Conservation (phyloP, 2,329 filamentous ascomycete species). For the Balansia obtecta region DNA sequence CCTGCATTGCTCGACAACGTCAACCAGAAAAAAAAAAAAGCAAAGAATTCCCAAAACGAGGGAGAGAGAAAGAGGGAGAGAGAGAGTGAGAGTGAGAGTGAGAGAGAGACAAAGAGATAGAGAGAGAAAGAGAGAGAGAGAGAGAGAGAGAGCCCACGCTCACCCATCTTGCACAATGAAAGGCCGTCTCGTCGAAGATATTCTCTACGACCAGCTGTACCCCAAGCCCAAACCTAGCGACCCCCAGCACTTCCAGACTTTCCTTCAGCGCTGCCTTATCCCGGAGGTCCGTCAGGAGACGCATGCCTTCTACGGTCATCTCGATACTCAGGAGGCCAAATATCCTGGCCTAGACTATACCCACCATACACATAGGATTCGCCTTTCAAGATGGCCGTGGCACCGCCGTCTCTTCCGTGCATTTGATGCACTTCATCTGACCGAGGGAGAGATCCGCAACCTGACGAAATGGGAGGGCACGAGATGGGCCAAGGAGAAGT, state of each 20-base stretch:
- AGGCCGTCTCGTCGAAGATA: slow-evolving; percentile 54
- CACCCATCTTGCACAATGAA: slow-evolving; percentile 43
- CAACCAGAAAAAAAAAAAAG: neutral
- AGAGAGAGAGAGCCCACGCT: too few species aligned
- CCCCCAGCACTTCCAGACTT: slow-evolving; percentile 56
- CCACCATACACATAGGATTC: slow-evolving; percentile 58
- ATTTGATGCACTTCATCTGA: slow-evolving; percentile 58
- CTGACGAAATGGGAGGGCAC: slow-evolving; percentile 77
- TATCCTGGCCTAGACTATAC: slow-evolving; percentile 75
- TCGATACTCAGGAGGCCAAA: slow-evolving; percentile 68
- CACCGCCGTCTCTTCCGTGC: slow-evolving; percentile 65
- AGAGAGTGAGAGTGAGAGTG: too few species aligned
- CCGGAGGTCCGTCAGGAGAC: slow-evolving; percentile 71
- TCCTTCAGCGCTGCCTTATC: slow-evolving; percentile 60
- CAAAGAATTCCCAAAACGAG: too few species aligned
- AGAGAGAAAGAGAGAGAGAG: too few species aligned
- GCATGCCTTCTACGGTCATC: slow-evolving; percentile 64
- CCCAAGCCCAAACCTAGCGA: slow-evolving; percentile 55
- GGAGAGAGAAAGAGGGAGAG: too few species aligned
- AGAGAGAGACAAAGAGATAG: too few species aligned
- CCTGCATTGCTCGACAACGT: too few species aligned
- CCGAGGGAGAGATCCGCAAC: slow-evolving; percentile 53
- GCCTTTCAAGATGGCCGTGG: slow-evolving; percentile 66
- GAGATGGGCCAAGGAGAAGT: slow-evolving; percentile 70
- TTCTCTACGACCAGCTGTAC: slow-evolving; percentile 65